phyloP scores from a whole-genome alignment of 2,329 filamentous ascomycete genomes.

The Diaporthe ampelina region DNA sequence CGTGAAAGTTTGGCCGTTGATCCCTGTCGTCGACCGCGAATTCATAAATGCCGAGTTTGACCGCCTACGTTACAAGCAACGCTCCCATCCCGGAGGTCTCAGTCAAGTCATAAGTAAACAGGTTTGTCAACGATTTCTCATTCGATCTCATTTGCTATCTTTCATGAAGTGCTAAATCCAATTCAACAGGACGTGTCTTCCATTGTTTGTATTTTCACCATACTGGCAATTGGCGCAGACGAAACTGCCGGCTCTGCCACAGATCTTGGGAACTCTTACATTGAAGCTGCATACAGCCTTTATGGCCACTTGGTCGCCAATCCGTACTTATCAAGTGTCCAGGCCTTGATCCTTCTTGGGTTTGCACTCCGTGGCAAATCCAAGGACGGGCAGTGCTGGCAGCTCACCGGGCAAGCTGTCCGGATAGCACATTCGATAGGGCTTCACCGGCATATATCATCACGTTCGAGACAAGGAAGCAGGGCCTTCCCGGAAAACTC shows the following conservation, averaged over 20 bases:
- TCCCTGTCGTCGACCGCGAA: conserved; percentile 8
- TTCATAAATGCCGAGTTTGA: not conserved
- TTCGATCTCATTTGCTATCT: not conserved
- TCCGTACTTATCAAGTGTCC: conserved; percentile 7
- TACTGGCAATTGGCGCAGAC: conserved; percentile 13
- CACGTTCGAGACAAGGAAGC: conserved; percentile 5
- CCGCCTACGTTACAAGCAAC: not conserved
- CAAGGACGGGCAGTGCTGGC: conserved; percentile 48
- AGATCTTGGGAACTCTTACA: not conserved
- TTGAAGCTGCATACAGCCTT: conserved; percentile 11
- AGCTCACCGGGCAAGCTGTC: conserved; percentile 46
- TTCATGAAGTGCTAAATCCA: not conserved
- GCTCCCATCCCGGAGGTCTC: conserved; percentile 1
- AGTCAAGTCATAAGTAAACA: conserved; percentile 11
- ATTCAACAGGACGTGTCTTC: not conserved
- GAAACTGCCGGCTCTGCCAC: conserved; percentile 7
- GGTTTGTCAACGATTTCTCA: not conserved
- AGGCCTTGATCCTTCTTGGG: conserved; percentile 42
- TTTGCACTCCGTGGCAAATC: conserved; percentile 42
- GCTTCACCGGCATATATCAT: conserved; percentile 42
- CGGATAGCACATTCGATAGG: conserved; percentile 47
- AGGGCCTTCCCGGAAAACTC: not conserved
- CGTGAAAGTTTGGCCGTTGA: not conserved
- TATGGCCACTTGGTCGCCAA: conserved; percentile 7
- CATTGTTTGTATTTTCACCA: not conserved